Evolutionary conservation across 75 land plant species (phyloP).

Genomic region (Selaginella moellendorffii): DNA sequence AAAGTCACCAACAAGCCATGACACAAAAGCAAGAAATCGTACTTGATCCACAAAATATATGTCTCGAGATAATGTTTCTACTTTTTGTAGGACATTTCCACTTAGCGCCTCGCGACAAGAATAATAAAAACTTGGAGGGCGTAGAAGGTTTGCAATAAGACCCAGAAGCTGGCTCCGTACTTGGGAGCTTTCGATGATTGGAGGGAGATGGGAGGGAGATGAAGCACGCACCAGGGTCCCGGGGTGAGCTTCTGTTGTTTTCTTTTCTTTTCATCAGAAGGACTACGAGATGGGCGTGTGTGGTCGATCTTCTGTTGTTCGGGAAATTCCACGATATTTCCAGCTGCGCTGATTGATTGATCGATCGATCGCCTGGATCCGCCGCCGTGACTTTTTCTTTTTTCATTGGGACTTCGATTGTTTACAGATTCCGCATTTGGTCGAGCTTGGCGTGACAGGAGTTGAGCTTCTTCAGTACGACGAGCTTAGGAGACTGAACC

Average conservation of each 20-base stretch:
- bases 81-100: slow-evolving; percentile 45
- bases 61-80: slow-evolving; percentile 46
- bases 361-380: slow-evolving; percentile 82
- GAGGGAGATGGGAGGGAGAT: slow-evolving; percentile 76
- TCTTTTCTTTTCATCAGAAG: too few species aligned
- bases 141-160: slow-evolving; percentile 61
- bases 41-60: slow-evolving; percentile 44
- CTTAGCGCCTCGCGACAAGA: slow-evolving; percentile 51
- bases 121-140: slow-evolving; percentile 80
- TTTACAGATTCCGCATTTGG: slow-evolving; percentile 82
- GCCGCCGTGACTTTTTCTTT: slow-evolving; percentile 69
- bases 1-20: slow-evolving; percentile 1
- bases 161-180: slow-evolving; percentile 34
- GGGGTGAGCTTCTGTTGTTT: too few species aligned
- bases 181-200: slow-evolving; percentile 59
- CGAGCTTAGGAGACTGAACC: slow-evolving; percentile 65
- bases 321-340: too few species aligned
- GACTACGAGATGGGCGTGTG: slow-evolving; percentile 98
- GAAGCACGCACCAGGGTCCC: slow-evolving; percentile 53
- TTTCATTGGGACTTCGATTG: too few species aligned
- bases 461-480: slow-evolving; percentile 93
- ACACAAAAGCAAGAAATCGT: slow-evolving; percentile 34
- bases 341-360: slow-evolving; percentile 27
- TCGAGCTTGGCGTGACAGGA: slow-evolving; percentile 91
- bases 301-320: slow-evolving; percentile 64